Conservation (phyloP, 2,329 filamentous ascomycete species). For the Claviceps sp. region DNA sequence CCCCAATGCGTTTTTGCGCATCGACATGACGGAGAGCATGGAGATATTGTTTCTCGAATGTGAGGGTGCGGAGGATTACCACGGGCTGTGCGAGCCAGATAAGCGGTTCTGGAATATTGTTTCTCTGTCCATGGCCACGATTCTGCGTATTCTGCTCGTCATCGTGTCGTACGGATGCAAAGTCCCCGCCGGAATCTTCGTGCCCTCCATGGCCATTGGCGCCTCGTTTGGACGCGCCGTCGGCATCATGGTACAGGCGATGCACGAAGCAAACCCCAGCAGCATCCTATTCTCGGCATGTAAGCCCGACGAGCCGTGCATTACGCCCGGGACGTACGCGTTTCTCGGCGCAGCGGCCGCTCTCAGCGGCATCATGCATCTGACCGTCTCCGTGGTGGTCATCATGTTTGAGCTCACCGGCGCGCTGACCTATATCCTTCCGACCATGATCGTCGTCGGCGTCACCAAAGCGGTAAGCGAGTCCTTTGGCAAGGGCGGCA, state of each 20-base stretch:
- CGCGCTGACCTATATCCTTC: constrained; percentile 91
- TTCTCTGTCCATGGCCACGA: constrained; percentile 65
- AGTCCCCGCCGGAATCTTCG: constrained; percentile 94
- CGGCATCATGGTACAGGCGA: constrained; percentile 84
- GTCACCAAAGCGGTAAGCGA: constrained; percentile 90
- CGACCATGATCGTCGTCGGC: constrained; percentile 97
- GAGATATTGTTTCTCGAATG: constrained; percentile 94
- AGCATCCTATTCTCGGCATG: constrained; percentile 82
- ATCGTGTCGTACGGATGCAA: constrained; percentile 97
- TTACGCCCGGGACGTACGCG: constrained; percentile 93
- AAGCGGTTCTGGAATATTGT: constrained; percentile 67
- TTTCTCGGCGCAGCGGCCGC: constrained; percentile 88
- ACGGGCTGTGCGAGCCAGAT: constrained; percentile 70
- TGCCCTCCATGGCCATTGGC: constrained; percentile 94
- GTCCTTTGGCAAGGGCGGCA: constrained; percentile 86
- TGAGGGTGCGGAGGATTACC: constrained; percentile 75
- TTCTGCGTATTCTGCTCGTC: constrained; percentile 70
- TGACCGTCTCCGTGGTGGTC: constrained; percentile 90
- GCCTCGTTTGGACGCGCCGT: constrained; percentile 87
- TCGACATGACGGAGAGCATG: constrained; percentile 99
- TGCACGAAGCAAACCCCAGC: constrained; percentile 71
- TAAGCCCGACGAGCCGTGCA: constrained; percentile 83
- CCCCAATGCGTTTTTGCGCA: constrained; percentile 85
- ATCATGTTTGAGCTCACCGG: constrained; percentile 99
- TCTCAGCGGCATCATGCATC: constrained; percentile 93